phyloP scores from a whole-genome alignment of 1,284 basidiomycete genomes.

The Xanthoconium separans region DNA sequence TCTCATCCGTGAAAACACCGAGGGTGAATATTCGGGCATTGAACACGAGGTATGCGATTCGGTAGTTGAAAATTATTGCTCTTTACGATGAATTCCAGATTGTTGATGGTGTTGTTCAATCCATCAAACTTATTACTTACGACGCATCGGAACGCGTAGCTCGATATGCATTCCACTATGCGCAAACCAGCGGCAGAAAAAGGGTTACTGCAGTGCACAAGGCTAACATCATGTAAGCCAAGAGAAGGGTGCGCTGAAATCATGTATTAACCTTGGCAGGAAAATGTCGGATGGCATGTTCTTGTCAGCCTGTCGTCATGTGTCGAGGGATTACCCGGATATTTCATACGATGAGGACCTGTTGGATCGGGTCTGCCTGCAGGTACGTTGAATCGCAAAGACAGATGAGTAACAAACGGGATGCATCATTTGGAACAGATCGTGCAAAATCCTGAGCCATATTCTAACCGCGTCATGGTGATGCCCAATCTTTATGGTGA shows the following conservation, averaged over 20 bases:
- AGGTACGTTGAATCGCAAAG: conserved; percentile 45
- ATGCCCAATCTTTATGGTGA: conserved; percentile 99
- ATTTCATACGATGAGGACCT: conserved; percentile 97
- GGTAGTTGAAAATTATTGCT: neutral
- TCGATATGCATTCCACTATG: conserved; percentile 98
- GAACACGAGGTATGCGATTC: conserved; percentile 80
- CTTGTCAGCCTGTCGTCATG: conserved; percentile 94
- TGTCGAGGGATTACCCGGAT: conserved; percentile 95
- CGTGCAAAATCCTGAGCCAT: conserved; percentile 92
- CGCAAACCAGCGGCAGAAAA: conserved; percentile 82
- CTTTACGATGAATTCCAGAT: conserved; percentile 47
- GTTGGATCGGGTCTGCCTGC: conserved; percentile 94
- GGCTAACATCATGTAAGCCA: conserved; percentile 93
- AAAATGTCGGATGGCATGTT: conserved; percentile 99
- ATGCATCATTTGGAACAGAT: conserved; percentile 47
- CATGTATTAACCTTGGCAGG: conserved; percentile 44
- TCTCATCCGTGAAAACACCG: conserved; percentile 99
- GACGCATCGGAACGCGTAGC: conserved; percentile 99
- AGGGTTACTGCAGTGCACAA: conserved; percentile 99
- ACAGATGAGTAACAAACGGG: conserved; percentile 1
- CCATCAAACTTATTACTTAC: conserved; percentile 99
- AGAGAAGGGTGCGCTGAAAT: conserved; percentile 3
- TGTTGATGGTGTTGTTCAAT: conserved; percentile 98
- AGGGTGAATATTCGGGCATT: conserved; percentile 99
- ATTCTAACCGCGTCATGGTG: conserved; percentile 98